Conservation (phyloP, 2,329 filamentous ascomycete species). For the Cryphonectria carpinicola region DNA sequence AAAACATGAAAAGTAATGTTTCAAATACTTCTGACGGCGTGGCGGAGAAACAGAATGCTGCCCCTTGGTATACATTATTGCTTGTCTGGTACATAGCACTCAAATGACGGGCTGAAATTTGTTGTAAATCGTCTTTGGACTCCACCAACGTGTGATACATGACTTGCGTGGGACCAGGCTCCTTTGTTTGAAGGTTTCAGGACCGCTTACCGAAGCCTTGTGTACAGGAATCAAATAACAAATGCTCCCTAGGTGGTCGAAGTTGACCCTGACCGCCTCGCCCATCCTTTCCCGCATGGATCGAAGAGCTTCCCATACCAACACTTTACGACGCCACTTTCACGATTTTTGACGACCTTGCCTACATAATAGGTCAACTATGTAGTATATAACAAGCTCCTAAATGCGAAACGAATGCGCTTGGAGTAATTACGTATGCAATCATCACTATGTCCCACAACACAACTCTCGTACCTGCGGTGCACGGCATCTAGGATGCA, state of each 20-base stretch:
- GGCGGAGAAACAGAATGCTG: not conserved
- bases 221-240: not conserved
- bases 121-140: not conserved
- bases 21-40: not conserved
- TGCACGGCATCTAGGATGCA: no score
- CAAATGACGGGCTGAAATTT: not conserved
- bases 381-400: not conserved
- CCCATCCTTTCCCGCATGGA: not conserved
- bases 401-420: not conserved
- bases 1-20: not conserved
- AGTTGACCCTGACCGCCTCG: not conserved
- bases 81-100: not conserved
- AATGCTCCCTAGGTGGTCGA: no score
- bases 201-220: not conserved
- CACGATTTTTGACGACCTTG: not conserved
- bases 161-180: not conserved
- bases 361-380: not conserved
- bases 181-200: not conserved
- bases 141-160: not conserved
- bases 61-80: not conserved
- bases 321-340: not conserved
- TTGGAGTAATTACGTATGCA: no score
- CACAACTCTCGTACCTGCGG: no score
- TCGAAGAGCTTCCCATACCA: not conserved
- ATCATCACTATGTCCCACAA: no score